Percentiles rank a stretch among this genome's conserved stretches.
These are phyloP conservation scores for Aspergillus bertholletiae DNA, from an alignment of 495 filamentous ascomycete genomes.

Conservation along the genomic window DNA sequence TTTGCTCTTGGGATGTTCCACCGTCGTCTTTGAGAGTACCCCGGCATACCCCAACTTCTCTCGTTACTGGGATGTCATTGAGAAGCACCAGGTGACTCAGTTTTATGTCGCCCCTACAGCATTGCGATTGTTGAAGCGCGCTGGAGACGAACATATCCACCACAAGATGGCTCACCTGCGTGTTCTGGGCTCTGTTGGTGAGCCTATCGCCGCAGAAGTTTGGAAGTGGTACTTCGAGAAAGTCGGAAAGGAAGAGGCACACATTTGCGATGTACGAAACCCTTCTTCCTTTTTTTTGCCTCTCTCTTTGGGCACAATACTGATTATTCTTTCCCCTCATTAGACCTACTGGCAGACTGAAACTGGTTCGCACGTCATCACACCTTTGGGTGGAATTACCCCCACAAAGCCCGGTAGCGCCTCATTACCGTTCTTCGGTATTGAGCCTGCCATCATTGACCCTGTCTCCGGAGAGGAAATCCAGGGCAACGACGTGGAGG, in stretches of 20 bases:
- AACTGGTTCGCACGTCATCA: constrained; percentile 86
- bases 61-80: constrained; percentile 97
- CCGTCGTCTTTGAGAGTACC: constrained; percentile 98
- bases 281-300: constrained; percentile 3
- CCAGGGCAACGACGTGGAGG: constrained; percentile 94
- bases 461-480: constrained; percentile 94
- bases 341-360: constrained; percentile 99
- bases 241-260: constrained; percentile 89
- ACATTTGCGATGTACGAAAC: constrained; percentile 85
- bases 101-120: constrained; percentile 99
- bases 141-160: constrained; percentile 87
- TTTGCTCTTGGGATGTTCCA: constrained; percentile 85
- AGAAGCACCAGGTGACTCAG: constrained; percentile 90
- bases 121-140: constrained; percentile 87
- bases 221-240: constrained; percentile 99
- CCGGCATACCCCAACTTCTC: constrained; percentile 98
- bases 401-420: constrained; percentile 57
- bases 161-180: constrained; percentile 84
- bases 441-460: constrained; percentile 97
- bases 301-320: neutral
- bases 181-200: constrained; percentile 93
- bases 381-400: constrained; percentile 53
- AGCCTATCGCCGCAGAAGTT: constrained; percentile 96
- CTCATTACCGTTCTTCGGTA: constrained; percentile 82
- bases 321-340: neutral